phyloP scores from a whole-genome alignment of 2,329 filamentous ascomycete genomes.

The Talaromyces marneffei region DNA sequence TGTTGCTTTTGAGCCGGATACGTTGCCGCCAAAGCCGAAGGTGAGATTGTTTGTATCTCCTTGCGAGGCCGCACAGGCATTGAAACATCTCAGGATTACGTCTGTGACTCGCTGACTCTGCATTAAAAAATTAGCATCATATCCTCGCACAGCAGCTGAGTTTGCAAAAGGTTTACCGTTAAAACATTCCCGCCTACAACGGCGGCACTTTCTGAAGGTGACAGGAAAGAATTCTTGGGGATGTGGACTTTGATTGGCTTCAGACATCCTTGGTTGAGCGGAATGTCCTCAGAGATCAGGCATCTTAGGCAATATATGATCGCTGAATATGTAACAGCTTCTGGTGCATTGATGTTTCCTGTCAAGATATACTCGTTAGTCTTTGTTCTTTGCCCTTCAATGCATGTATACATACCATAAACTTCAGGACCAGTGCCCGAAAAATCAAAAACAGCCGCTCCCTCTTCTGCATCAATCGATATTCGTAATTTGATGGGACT shows the following conservation, averaged over 20 bases:
- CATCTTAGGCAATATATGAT: constrained; percentile 77
- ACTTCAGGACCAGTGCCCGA: constrained; percentile 71
- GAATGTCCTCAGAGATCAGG: constrained; percentile 70
- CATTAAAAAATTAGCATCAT: not conserved
- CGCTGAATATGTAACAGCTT: constrained; percentile 71
- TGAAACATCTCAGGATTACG: constrained; percentile 70
- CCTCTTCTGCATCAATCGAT: constrained; percentile 63
- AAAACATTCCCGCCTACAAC: constrained; percentile 75
- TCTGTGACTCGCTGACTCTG: constrained; percentile 66
- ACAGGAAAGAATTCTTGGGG: constrained; percentile 64
- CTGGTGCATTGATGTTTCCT: constrained; percentile 68
- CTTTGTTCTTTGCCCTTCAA: not conserved
- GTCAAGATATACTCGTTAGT: not conserved
- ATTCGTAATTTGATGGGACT: constrained; percentile 69
- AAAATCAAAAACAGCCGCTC: constrained; percentile 70
- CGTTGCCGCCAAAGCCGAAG: constrained; percentile 67
- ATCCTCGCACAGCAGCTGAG: not conserved
- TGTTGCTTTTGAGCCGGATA: constrained; percentile 46
- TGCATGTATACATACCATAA: constrained; percentile 47
- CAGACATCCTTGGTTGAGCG: constrained; percentile 75
- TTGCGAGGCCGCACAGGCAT: constrained; percentile 67
- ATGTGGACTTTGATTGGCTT: constrained; percentile 66
- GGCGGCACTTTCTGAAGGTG: constrained; percentile 64
- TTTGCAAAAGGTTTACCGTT: constrained; percentile 42
- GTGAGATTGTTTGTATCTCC: constrained; percentile 75